These are phyloP conservation scores for Spiromastix sp. DNA, from an alignment of 2,329 filamentous ascomycete genomes.

Conservation along the genomic window DNA sequence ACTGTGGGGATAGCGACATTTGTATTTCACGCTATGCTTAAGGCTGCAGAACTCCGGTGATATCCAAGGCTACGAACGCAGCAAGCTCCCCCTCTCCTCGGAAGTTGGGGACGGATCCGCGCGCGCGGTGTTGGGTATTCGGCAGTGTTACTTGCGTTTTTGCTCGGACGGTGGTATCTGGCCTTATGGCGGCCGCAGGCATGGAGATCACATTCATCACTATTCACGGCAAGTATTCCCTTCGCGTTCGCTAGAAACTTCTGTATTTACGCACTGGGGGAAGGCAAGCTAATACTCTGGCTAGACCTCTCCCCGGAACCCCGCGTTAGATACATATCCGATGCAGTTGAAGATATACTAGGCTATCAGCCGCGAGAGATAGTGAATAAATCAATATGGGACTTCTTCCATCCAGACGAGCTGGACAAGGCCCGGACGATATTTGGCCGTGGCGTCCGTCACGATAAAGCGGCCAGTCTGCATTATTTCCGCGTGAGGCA, in stretches of 20 bases:
- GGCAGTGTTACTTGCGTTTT: no score
- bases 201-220: slow-evolving; percentile 89
- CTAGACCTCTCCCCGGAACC: slow-evolving; percentile 65
- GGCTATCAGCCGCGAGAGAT: slow-evolving; percentile 70
- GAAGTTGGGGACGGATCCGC: no score
- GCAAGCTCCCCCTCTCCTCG: no score
- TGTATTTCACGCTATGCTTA: no score
- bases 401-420: slow-evolving; percentile 78
- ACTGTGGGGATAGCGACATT: no score
- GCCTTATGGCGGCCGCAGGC: no score
- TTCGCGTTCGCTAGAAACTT: slow-evolving; percentile 8
- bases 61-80: no score
- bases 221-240: slow-evolving; percentile 60
- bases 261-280: no score
- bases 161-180: no score
- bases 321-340: slow-evolving; percentile 71
- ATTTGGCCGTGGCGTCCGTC: slow-evolving; percentile 60
- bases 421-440: slow-evolving; percentile 62
- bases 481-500: slow-evolving; percentile 66
- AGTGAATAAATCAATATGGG: slow-evolving; percentile 65
- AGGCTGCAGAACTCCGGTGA: no score
- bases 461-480: slow-evolving; percentile 77
- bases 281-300: no score
- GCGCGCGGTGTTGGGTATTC: no score
- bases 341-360: slow-evolving; percentile 73